Evolutionary conservation across 2,329 filamentous ascomycete species (phyloP), one percentile per base, ranked within the genome.

Genomic region (Boeremia lycopersici): DNA sequence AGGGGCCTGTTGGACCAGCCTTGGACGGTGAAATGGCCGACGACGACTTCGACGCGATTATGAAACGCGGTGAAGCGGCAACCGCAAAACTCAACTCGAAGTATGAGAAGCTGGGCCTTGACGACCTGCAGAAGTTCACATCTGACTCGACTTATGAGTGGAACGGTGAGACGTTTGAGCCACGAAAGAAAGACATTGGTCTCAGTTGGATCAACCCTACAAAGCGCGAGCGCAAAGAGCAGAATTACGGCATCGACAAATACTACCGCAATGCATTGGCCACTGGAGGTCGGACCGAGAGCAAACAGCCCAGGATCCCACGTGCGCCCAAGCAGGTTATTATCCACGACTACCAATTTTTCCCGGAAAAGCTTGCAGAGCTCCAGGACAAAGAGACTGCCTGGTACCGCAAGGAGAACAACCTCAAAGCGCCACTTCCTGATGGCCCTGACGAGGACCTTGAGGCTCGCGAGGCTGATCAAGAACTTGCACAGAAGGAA

Each of bases 71-170:
- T 40, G 93, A 97, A 76, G 85, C 90, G 71, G 86, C 93, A 54
- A 99, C 95, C 1, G 91, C 93, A 60, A 83, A 95, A 74, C 84
- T 99, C 36, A 98, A 92, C 72, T 89, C 90, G 63, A 93, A 92
- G 76, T 99, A 98, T 68, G 95, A 98, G 74, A 96, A 96, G 73
- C 86, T 99, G 35, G 95, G 96, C 61, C 89, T 99, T 28, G 95
- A 99, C 73, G 95, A 99, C 64, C 78, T 99, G 38, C 95, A 99
- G 73, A 98, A 98, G 71, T 99, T 99, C 76, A 95, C 89, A 1
- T 97, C 93, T 0, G 95, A 99, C 68, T 96, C 91, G 49, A 93
- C 96, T 0, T 99, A 99, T 69, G 95, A 98, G 72, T 99, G 96
- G 96, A 99, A 99, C 61, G 95, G 95, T 41, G 89, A 98, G 77